Evolutionary conservation across 257 asterid species (phyloP).

Genomic region (Rubia yunnanensis): DNA sequence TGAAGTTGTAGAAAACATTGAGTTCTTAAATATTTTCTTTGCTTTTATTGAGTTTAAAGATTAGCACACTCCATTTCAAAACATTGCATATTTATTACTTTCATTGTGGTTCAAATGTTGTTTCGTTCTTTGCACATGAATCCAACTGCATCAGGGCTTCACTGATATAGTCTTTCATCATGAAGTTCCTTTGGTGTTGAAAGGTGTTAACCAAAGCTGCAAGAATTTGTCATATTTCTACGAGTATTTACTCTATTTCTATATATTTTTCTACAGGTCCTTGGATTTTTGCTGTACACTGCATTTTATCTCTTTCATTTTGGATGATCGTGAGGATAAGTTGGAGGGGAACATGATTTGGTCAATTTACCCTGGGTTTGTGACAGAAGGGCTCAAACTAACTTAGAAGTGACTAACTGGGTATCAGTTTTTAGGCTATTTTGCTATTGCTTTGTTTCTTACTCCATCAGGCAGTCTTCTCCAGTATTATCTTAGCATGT

Average conservation of each 20-base stretch:
- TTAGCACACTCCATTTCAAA: background rate
- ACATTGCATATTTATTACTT: background rate
- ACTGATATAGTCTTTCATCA: background rate
- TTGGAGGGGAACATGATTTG: background rate
- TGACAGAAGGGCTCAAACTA: background rate
- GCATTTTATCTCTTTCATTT: too few species aligned
- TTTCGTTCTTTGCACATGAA: background rate
- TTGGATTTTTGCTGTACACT: too few species aligned
- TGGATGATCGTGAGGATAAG: background rate
- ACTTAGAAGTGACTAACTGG: background rate
- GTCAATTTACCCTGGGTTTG: background rate
- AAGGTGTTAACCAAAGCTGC: background rate
- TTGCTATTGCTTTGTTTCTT: background rate
- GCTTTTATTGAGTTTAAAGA: background rate
- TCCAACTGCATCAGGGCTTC: background rate
- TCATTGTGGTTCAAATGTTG: background rate
- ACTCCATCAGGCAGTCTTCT: background rate
- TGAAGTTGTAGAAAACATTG: background rate
- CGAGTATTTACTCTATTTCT: background rate
- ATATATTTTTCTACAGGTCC: too few species aligned
- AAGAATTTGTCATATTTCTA: slow-evolving; percentile 1
- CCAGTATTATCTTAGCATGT: background rate
- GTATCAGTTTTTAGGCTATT: background rate
- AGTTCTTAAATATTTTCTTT: too few species aligned
- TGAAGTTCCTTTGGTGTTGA: background rate